phyloP scores from a whole-genome alignment of 2,329 filamentous ascomycete species.

The Aspergillus jensenii region DNA sequence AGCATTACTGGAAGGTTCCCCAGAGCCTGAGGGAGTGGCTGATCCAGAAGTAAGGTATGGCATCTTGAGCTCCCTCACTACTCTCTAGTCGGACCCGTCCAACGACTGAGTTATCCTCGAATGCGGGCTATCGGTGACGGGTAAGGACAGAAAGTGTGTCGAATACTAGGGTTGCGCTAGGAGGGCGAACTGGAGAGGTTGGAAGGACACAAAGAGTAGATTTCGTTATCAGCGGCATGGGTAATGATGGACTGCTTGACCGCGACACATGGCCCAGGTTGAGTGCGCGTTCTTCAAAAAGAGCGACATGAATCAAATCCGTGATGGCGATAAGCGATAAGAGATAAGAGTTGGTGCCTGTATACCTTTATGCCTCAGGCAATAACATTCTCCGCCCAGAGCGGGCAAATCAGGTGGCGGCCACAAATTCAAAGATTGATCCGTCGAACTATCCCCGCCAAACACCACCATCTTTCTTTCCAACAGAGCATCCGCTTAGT shows the following conservation, averaged over 20 bases:
- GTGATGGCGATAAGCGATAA: constrained; percentile 19
- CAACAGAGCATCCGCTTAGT: constrained; percentile 13
- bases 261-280: neutral
- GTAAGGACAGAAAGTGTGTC: neutral
- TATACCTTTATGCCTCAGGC: constrained; percentile 20
- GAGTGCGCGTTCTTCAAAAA: neutral
- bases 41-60: constrained; percentile 31
- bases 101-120: neutral
- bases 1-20: constrained; percentile 18
- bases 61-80: constrained; percentile 22
- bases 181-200: neutral
- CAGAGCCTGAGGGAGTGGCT: constrained; percentile 8
- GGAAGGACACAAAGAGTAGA: neutral
- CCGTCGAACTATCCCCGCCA: constrained; percentile 11
- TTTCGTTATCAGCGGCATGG: neutral
- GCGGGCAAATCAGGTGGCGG: constrained; percentile 30
- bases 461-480: constrained; percentile 9
- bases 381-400: constrained; percentile 16
- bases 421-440: constrained; percentile 31
- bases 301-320: neutral
- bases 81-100: neutral
- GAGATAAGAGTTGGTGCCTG: neutral
- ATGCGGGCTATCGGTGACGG: neutral
- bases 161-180: neutral
- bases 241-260: neutral